phyloP scores from a whole-genome alignment of 257 asterid genomes.

The Paulownia fortunei region DNA sequence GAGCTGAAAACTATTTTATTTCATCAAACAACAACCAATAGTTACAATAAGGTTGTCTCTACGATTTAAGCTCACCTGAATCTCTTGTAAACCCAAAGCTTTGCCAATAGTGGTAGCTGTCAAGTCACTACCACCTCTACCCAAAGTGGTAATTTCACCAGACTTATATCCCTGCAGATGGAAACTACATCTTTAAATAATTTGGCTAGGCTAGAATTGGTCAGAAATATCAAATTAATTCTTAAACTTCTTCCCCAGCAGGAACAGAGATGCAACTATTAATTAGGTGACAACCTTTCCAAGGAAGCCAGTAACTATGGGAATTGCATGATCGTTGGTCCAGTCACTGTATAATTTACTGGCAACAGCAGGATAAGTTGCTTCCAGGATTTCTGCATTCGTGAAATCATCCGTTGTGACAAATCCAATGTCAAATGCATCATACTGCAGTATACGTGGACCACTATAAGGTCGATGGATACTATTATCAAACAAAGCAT shows the following conservation, averaged over 20 bases:
- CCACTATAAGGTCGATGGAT: neutral
- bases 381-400: conserved; percentile 84
- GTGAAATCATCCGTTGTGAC: conserved; percentile 89
- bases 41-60: neutral
- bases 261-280: conserved; percentile 4
- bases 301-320: conserved; percentile 87
- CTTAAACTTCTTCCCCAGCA: conserved; percentile 2
- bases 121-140: conserved; percentile 87
- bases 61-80: conserved; percentile 51
- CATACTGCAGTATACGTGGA: conserved; percentile 61
- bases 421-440: conserved; percentile 80
- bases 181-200: conserved; percentile 14
- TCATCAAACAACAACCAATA: neutral
- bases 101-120: conserved; percentile 76
- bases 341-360: conserved; percentile 68
- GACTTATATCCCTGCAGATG: conserved; percentile 59
- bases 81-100: conserved; percentile 71
- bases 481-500: neutral
- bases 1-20: neutral
- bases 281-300: conserved; percentile 63
- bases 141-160: conserved; percentile 69
- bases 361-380: conserved; percentile 89
- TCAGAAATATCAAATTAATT: neutral
- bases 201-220: conserved; percentile 15
- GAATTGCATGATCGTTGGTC: conserved; percentile 71